Evolutionary conservation across 2,329 filamentous ascomycete species (phyloP).

Genomic region (Pyricularia sp.): DNA sequence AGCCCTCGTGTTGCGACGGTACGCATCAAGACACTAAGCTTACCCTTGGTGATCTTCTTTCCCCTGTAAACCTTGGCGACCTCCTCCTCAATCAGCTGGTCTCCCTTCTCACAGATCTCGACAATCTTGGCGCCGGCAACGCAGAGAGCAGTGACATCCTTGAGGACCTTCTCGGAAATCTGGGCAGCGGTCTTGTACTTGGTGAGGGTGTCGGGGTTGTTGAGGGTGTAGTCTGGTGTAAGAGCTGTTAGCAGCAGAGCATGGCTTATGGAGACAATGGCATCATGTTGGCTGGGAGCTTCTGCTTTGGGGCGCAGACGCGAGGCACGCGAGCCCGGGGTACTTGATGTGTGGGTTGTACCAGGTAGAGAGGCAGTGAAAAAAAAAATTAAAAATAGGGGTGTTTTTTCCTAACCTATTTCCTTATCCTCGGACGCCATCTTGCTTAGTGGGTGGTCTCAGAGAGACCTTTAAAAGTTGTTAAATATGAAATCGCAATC

Average conservation of each 20-base stretch:
- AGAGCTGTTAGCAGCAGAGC: not conserved
- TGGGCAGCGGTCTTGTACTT: constrained; percentile 97
- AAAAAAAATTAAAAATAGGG: not conserved
- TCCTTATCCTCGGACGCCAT: constrained; percentile 28
- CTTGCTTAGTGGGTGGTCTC: not conserved
- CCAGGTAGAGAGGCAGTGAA: constrained; percentile 4
- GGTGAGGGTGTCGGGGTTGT: constrained; percentile 87
- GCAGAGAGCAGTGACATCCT: constrained; percentile 62
- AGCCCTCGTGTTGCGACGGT: not conserved
- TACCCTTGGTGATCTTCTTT: constrained; percentile 91
- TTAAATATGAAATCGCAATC: not conserved
- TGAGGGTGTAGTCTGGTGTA: constrained; percentile 68
- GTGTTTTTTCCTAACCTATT: constrained; percentile 22
- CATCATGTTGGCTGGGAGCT: not conserved
- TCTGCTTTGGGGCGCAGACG: not conserved
- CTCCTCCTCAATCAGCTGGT: constrained; percentile 89
- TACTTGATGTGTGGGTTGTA: constrained; percentile 11
- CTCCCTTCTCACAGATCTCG: constrained; percentile 87
- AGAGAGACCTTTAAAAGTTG: not conserved
- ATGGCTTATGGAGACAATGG: not conserved
- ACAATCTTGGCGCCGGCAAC: constrained; percentile 85
- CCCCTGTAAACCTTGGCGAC: constrained; percentile 93
- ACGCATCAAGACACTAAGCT: constrained; percentile 13
- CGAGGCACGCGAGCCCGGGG: constrained; percentile 5
- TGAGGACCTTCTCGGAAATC: constrained; percentile 92